Base-by-base conservation (phyloP, 257 asterid genomes). In the Nicotiana tabacum region DNA sequence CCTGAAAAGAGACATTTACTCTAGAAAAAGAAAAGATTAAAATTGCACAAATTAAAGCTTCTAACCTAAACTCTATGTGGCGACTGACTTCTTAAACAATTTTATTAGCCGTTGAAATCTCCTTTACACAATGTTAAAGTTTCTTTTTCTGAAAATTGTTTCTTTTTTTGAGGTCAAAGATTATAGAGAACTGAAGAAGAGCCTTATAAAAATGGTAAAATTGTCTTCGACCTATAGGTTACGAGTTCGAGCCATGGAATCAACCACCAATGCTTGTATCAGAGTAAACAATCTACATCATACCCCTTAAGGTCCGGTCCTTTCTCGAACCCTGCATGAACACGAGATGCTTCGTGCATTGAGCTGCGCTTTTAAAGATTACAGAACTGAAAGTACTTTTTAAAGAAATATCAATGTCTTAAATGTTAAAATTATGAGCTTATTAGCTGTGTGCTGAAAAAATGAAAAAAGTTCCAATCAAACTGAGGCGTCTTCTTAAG, bases 241-340 rank as follows among this genome's bases (percentile, higher is more conserved):
- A 39, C 46, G 2, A 39, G 48, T 2, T 37, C 48, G 11, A 39
- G 2, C 0, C 10, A 10, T 39, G 48, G 0, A 39, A 39, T 2
- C 9, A 8, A 0, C 0, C 48, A 39, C 9, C 1, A 39, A 0
- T 39, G 0, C 2, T 6, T 39, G 46, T 0, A 39, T 39, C 3
- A 39, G 0, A 7, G 10, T 39, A 39, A 0, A 0, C 0, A 0
- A 3, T 39, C 2, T 7, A 7, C 0, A 39, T 39, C 10, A 39
- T 39, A 39, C 9, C 43, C 8, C 0, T 37, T 37, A 8, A 1
- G 43, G 8, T 37, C 43, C 0, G 43, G 1, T 6, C 46, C 9
- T 39, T 39, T 1, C 2, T 1, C 2, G 0, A 1, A 39, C 6
- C 46, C 0, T 39, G 2, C 46, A 1, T 39, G 2, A 39, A 6